Base-by-base conservation (phyloP, 768 basidiomycete genomes). In the Myochromella boudieri region DNA sequence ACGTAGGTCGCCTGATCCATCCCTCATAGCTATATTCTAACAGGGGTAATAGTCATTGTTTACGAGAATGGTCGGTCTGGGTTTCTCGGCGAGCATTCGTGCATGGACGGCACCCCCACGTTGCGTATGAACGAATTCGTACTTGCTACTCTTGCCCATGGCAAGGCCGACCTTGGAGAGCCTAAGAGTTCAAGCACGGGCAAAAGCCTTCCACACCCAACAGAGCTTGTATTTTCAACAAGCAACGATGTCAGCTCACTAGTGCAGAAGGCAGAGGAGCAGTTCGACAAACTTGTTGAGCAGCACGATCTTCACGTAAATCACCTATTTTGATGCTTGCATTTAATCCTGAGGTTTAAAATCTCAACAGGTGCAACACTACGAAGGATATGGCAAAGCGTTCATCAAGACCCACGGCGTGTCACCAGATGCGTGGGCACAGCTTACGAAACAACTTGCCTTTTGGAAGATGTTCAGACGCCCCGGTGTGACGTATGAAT, bases 71-170 rank as follows among this genome's bases (percentile, higher is more conserved):
- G 93, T 37, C 90, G 91, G 28, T 93, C 91, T 18, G 95, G 90
- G 0, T 99, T 98, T 78, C 70, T 92, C 0, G 90, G 90, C 29
- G 86, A 90, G 62, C 87, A 90, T 66, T 89, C 85, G 15, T 90
- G 86, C 57, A 84, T 87, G 86, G 95, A 98, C 60, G 95, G 95
- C 15, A 98, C 94, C 1, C 90, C 97, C 3, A 98, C 95, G 0
- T 74, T 97, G 24, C 85, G 97, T 37, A 68, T 97, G 77, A 97
- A 97, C 71, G 97, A 99, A 63, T 99, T 93, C 65, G 69, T 93
- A 44, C 72, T 97, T 39, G 91, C 82, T 11, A 77, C 85, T 0
- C 70, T 97, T 29, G 84, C 82, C 1, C 68, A 74, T 2, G 77
- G 79, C 60, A 93, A 89, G 66, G 74, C 86, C 49, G 84, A 92